Evolutionary conservation across 2,329 filamentous ascomycete genomes (phyloP), one percentile per base, ranked within the genome.

Genomic region (Pseudogymnoascus sp.): DNA sequence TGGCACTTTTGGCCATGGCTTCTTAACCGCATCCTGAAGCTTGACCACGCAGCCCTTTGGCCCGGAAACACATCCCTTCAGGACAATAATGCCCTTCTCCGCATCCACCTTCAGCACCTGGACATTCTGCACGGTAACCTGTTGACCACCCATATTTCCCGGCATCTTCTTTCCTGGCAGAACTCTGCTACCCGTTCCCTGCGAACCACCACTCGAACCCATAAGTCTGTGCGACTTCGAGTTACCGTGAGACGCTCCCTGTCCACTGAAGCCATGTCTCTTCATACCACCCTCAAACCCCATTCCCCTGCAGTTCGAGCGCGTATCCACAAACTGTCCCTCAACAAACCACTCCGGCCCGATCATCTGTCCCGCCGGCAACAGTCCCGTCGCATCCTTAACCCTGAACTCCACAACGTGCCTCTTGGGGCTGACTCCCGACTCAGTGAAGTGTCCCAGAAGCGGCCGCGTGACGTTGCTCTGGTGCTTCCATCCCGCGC

Each of bases 251-350:
- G 88, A 93, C 64, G 91, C 90, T 69, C 87, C 89, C 80, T 99
- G 95, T 71, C 95, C 95, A 31, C 80, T 76, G 77, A 95, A 97
- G 35, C 92, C 92, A 79, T 93, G 90, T 70, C 90, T 84, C 86
- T 99, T 99, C 95, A 99, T 99, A 69, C 91, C 95, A 83, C 95
- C 95, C 9, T 89, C 91, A 75, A 97, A 99, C 7, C 95, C 95
- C 84, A 91, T 93, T 62, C 95, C 95, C 73, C 90, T 85, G 70
- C 86, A 88, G 72, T 89, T 85, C 59, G 87, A 88, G 71, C 88
- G 83, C 62, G 91, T 87, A 78, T 99, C 95, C 65, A 99, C 89
- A 76, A 86, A 96, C 78, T 97, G 92, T 17, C 95, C 95, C 72
- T 88, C 84, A 70, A 88, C 82, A 78, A 97, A 97, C 90, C 95